phyloP scores from a whole-genome alignment of 2,329 filamentous ascomycete genomes.

The Dactylonectria macrodidyma region DNA sequence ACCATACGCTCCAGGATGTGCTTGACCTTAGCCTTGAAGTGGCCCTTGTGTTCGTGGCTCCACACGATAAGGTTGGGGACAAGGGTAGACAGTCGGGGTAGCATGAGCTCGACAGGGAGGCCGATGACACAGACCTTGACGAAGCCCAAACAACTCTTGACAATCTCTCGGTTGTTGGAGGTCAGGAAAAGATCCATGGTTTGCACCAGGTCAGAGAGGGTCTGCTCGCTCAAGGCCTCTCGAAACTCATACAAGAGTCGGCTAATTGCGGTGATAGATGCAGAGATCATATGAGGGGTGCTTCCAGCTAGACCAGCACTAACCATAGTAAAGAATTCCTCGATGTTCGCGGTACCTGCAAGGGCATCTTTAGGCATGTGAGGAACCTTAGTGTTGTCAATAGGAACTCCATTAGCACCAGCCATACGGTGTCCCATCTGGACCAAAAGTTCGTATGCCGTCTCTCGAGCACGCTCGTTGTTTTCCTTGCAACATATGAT shows the following conservation, averaged over 20 bases:
- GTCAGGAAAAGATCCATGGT: constrained; percentile 97
- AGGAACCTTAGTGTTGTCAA: constrained; percentile 88
- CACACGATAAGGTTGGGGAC: constrained; percentile 94
- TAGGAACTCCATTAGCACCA: constrained; percentile 75
- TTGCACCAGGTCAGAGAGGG: constrained; percentile 87
- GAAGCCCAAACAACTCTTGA: constrained; percentile 93
- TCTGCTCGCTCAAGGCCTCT: constrained; percentile 75
- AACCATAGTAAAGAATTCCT: constrained; percentile 99
- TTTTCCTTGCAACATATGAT: constrained; percentile 98
- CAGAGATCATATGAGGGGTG: constrained; percentile 97
- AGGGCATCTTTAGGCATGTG: constrained; percentile 89
- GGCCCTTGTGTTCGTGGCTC: constrained; percentile 98
- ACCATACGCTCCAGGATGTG: constrained; percentile 97
- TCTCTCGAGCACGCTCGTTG: constrained; percentile 92
- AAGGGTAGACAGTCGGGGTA: constrained; percentile 81
- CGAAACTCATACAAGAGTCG: constrained; percentile 96
- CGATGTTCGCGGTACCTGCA: constrained; percentile 83
- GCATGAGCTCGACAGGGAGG: constrained; percentile 83
- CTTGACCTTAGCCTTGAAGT: constrained; percentile 97
- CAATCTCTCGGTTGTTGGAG: constrained; percentile 96
- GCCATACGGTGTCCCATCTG: constrained; percentile 87
- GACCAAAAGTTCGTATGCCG: constrained; percentile 91
- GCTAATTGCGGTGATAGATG: constrained; percentile 94
- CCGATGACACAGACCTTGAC: constrained; percentile 96
- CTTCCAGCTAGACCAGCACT: constrained; percentile 93